These are phyloP conservation scores for Pichia sp. DNA, from an alignment of 1,139 yeast species.

Conservation along the genomic window DNA sequence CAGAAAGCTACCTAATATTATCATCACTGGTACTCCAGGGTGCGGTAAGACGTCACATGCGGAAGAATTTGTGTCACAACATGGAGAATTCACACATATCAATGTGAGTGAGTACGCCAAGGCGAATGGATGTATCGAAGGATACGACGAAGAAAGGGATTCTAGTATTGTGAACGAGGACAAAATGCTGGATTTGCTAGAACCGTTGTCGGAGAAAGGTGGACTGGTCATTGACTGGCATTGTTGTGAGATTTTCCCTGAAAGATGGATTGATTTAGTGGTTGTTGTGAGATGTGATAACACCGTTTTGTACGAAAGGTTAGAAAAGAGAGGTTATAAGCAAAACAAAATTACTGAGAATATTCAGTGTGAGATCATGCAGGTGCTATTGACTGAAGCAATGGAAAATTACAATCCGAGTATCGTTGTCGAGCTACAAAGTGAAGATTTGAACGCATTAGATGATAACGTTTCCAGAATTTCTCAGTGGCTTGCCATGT, in stretches of 20 bases:
- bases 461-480: constrained; percentile 75
- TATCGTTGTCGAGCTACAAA: constrained; percentile 70
- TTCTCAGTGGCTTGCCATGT: constrained; percentile 60
- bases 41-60: constrained; percentile 93
- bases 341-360: constrained; percentile 83
- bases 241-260: constrained; percentile 93
- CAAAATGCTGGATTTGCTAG: constrained; percentile 70
- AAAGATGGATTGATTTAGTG: constrained; percentile 82
- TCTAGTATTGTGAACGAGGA: constrained; percentile 92
- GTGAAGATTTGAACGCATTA: constrained; percentile 68
- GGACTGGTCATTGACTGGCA: constrained; percentile 93
- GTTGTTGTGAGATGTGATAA: constrained; percentile 81
- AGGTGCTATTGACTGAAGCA: constrained; percentile 82
- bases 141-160: constrained; percentile 79
- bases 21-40: constrained; percentile 96
- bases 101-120: constrained; percentile 80
- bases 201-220: constrained; percentile 73
- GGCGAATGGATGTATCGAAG: constrained; percentile 66
- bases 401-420: constrained; percentile 69
- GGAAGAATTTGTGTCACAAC: constrained; percentile 39
- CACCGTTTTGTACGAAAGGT: constrained; percentile 61
- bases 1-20: constrained; percentile 64
- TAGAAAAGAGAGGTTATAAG: constrained; percentile 65
- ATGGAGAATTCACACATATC: constrained; percentile 40
- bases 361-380: constrained; percentile 96